Conservation (phyloP, 2,329 filamentous ascomycete species). For the Atkinsonella texensis region DNA sequence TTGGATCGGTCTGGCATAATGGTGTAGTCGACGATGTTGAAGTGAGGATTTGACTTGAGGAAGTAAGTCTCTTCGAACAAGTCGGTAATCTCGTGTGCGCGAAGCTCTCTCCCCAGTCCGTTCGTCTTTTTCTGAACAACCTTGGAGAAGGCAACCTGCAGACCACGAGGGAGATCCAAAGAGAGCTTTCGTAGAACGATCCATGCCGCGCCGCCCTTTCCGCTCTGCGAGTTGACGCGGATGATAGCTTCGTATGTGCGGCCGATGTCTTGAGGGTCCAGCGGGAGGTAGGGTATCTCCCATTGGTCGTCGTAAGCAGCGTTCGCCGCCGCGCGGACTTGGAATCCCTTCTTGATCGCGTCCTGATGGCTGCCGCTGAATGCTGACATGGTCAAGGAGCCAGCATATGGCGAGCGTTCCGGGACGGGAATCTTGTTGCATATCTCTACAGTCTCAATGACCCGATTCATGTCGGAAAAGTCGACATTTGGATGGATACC, state of each 20-base stretch:
- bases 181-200: conserved; percentile 81
- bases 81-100: conserved; percentile 69
- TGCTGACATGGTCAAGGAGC: conserved; percentile 80
- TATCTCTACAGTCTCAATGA: conserved; percentile 82
- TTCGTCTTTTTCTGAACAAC: conserved; percentile 79
- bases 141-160: conserved; percentile 84
- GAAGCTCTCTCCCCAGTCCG: conserved; percentile 67
- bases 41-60: conserved; percentile 70
- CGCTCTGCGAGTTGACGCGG: conserved; percentile 91
- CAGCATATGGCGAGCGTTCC: conserved; percentile 79
- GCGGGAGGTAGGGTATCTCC: conserved; percentile 82
- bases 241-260: conserved; percentile 97
- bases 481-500: conserved; percentile 76
- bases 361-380: conserved; percentile 92
- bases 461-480: conserved; percentile 75
- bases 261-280: conserved; percentile 88
- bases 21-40: conserved; percentile 81
- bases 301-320: conserved; percentile 55
- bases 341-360: conserved; percentile 87
- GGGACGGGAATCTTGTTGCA: conserved; percentile 94
- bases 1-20: conserved; percentile 73
- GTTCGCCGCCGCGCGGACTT: conserved; percentile 50
- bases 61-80: conserved; percentile 88
- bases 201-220: conserved; percentile 91
- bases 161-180: conserved; percentile 81